Evolutionary conservation across 257 asterid species (phyloP).

Genomic region (Asclepias syriaca): DNA sequence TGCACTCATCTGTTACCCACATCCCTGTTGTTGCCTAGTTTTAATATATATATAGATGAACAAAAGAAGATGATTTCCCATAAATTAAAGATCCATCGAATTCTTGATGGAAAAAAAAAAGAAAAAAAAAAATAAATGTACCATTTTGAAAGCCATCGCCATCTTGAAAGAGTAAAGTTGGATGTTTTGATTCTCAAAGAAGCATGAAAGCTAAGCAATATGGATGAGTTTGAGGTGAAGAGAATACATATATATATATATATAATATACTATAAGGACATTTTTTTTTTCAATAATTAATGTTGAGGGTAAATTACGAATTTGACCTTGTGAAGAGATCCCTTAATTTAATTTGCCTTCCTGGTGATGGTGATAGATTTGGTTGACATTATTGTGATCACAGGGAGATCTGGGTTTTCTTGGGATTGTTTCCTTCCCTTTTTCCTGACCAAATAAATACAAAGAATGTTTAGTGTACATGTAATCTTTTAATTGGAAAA

Average conservation of each 20-base stretch:
- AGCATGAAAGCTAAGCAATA: neutral
- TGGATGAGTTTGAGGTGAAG: neutral
- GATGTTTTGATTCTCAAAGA: neutral
- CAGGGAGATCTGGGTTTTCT: constrained; percentile 15
- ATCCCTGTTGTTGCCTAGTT: constrained; percentile 66
- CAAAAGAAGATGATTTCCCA: neutral
- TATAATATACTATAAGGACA: constrained; percentile 35
- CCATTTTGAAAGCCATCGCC: constrained; percentile 98
- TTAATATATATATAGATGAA: too few species aligned
- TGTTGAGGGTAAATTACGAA: constrained; percentile 28
- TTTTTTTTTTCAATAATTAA: constrained; percentile 17
- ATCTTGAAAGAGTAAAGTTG: constrained; percentile 27
- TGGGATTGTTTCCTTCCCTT: constrained; percentile 7
- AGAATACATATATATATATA: constrained; percentile 9
- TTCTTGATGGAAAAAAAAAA: neutral
- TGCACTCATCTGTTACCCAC: constrained; percentile 89
- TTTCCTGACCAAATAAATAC: too few species aligned
- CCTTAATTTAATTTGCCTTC: neutral
- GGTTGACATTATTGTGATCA: constrained; percentile 7
- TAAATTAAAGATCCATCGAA: neutral
- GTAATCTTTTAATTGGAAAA: too few species aligned
- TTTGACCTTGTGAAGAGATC: constrained; percentile 17
- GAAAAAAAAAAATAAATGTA: constrained; percentile 8
- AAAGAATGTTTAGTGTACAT: neutral
- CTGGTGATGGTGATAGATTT: constrained; percentile 1